phyloP scores from a whole-genome alignment of 768 basidiomycete species.

The Auricularia heimuer region DNA sequence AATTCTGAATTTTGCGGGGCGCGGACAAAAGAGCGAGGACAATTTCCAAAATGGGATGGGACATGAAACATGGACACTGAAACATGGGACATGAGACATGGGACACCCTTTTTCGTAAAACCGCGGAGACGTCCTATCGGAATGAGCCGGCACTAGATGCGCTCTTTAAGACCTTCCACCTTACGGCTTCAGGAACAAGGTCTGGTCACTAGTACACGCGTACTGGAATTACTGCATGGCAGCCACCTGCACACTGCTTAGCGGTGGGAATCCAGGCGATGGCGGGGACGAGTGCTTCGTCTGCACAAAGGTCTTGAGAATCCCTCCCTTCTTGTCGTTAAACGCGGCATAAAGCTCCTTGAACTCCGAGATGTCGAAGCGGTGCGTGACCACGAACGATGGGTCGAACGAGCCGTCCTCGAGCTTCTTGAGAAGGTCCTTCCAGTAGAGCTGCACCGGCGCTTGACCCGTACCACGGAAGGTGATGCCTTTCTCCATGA shows the following conservation, averaged over 20 bases:
- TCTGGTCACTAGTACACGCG: neutral
- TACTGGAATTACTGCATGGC: neutral
- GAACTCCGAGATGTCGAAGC: neutral
- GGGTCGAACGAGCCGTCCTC: conserved; percentile 55
- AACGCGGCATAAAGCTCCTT: conserved; percentile 51
- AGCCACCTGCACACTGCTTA: conserved; percentile 35
- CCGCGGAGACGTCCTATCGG: too few species aligned
- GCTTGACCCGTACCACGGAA: conserved; percentile 67
- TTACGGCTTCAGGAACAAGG: too few species aligned
- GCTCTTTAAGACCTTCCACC: too few species aligned
- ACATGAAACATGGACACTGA: too few species aligned
- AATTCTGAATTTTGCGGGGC: too few species aligned
- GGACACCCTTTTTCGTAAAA: too few species aligned
- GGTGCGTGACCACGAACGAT: conserved; percentile 2
- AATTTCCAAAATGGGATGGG: too few species aligned
- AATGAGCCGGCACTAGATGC: too few species aligned
- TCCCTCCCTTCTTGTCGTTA: conserved; percentile 44
- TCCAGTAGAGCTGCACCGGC: conserved; percentile 66
- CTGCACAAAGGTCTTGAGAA: conserved; percentile 59
- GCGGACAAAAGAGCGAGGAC: too few species aligned
- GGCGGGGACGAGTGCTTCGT: conserved; percentile 46
- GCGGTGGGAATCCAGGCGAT: conserved; percentile 38
- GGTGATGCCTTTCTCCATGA: conserved; percentile 70
- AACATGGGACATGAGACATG: too few species aligned
- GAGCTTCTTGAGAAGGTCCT: conserved; percentile 58